phyloP scores from a whole-genome alignment of 352 stramenopile species.

The Blastocystis sp. region DNA sequence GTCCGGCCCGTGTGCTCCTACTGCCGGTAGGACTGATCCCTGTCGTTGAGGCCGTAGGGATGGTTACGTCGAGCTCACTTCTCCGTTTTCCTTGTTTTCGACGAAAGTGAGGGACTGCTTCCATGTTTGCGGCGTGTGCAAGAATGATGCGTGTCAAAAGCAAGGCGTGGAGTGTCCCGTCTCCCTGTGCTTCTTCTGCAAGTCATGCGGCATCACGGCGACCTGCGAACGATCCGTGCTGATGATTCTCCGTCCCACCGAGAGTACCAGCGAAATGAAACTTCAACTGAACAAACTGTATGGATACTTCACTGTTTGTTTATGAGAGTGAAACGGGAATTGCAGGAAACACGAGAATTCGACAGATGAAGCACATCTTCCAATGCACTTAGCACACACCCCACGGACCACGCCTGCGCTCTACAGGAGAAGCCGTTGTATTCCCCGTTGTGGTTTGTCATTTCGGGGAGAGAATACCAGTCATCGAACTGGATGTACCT shows the following conservation, averaged over 20 bases:
- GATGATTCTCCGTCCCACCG: slow-evolving; percentile 14
- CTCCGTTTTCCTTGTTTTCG: neutral
- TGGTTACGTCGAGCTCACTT: neutral
- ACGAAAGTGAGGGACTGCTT: slow-evolving; percentile 28
- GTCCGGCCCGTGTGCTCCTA: slow-evolving; percentile 40
- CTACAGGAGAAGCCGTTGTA: slow-evolving; percentile 57
- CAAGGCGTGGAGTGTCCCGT: slow-evolving; percentile 1
- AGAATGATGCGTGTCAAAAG: slow-evolving; percentile 36
- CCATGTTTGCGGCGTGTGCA: neutral
- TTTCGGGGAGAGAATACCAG: slow-evolving; percentile 66
- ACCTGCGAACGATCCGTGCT: slow-evolving; percentile 18
- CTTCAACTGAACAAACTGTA: slow-evolving; percentile 43
- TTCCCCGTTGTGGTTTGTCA: slow-evolving; percentile 65
- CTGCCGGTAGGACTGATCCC: neutral
- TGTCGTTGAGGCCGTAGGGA: neutral
- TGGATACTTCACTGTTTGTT: slow-evolving; percentile 50
- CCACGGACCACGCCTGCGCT: slow-evolving; percentile 58
- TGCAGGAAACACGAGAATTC: slow-evolving; percentile 27
- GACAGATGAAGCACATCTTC: neutral
- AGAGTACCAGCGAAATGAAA: slow-evolving; percentile 17
- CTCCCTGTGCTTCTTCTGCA: slow-evolving; percentile 51
- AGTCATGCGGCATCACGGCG: neutral
- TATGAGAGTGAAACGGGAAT: neutral
- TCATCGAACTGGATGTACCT: slow-evolving; percentile 54
- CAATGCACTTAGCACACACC: slow-evolving; percentile 5